Base-by-base conservation (phyloP, 169 alveolate genomes). In the Miamiensis avidus region DNA sequence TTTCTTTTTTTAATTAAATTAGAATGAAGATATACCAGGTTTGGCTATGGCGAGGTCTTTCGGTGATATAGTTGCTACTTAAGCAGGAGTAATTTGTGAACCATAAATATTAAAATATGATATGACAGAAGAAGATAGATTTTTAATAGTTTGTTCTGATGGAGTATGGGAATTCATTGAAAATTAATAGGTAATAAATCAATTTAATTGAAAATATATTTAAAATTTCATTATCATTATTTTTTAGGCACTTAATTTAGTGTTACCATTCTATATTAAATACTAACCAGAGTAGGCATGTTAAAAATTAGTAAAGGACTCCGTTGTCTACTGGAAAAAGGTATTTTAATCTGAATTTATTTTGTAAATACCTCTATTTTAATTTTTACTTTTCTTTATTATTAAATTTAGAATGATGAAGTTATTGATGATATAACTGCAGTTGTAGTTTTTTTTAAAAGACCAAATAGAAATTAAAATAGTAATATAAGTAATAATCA, bases 391-490 rank as follows among this genome's bases (percentile, higher is more conserved):
- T n/a, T 29, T 26, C 16, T 26, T 26, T 26, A 29, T 26, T 26
- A 75, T 26, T 29, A 26, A 6, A 29, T 29, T 29, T 28, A 82
- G 73, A 94, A 93, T 82, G 97, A 94, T 77, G 96, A 92, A 34
- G 96, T 94, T 31, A 92, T 95, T 29, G 98, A 96, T 91, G 98
- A 96, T 91, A 96, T 95, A 30, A 96, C 98, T 4, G 85, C 93
- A 75, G 88, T 96, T 26, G 88, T 96, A 72, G 88, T 94, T 0
- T 95, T 95, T 86, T 88, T 96, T 34, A 93, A 93, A 28, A 34
- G 84, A 79, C 34, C 34, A 64, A 79, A 64, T 0, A 6, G 4
- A 28, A 15, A 0, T 33, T 31, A 33, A 33, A 77, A 74, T 26
- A 0, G 0, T 26, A 74, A 20, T 74, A 26, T 11, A 49, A 49